Percentiles rank a stretch among this genome's conserved stretches.
These are phyloP conservation scores for Eucalyptus viminalis DNA, from an alignment of 345 rosid species.

Conservation along the genomic window DNA sequence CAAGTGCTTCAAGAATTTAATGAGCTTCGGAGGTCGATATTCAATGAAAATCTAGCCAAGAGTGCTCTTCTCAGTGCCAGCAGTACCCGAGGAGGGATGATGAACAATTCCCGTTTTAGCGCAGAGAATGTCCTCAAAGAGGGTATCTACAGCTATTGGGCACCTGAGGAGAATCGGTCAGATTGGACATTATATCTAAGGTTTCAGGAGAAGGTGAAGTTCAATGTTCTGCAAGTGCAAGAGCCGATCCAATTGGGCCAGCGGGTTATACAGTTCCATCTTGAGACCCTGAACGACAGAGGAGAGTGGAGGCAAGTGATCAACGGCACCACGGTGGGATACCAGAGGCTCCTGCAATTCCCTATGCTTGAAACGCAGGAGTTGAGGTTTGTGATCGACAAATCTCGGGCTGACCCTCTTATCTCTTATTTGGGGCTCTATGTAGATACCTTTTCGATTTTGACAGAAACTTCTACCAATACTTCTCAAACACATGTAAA, in stretches of 20 bases:
- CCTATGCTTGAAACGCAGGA: slow-evolving; percentile 24
- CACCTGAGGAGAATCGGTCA: slow-evolving; percentile 43
- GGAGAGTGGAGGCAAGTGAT: slow-evolving; percentile 47
- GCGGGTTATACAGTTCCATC: slow-evolving; percentile 43
- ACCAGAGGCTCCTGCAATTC: slow-evolving; percentile 52
- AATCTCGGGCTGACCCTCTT: slow-evolving; percentile 68
- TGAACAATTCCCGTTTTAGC: slow-evolving; percentile 6
- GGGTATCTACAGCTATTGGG: slow-evolving; percentile 70
- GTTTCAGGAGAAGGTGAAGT: slow-evolving; percentile 34
- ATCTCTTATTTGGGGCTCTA: slow-evolving; percentile 59
- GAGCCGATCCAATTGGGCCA: slow-evolving; percentile 97
- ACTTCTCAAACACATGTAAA: not conserved
- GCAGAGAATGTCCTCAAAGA: slow-evolving; percentile 43
- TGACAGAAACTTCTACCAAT: not conserved
- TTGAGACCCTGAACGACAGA: slow-evolving; percentile 16
- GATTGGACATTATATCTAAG: slow-evolving; percentile 42
- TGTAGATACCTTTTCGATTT: slow-evolving; percentile 29
- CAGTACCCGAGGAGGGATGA: slow-evolving; percentile 37
- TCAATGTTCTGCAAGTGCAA: slow-evolving; percentile 61
- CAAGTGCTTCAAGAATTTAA: slow-evolving; percentile 57
- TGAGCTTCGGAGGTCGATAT: slow-evolving; percentile 38
- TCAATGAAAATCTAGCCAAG: slow-evolving; percentile 46
- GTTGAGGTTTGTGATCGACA: slow-evolving; percentile 49
- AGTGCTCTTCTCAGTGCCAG: slow-evolving; percentile 32
- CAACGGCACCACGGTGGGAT: slow-evolving; percentile 70